Conservation (phyloP, 345 rosid species). For the Populus pruinosa region DNA sequence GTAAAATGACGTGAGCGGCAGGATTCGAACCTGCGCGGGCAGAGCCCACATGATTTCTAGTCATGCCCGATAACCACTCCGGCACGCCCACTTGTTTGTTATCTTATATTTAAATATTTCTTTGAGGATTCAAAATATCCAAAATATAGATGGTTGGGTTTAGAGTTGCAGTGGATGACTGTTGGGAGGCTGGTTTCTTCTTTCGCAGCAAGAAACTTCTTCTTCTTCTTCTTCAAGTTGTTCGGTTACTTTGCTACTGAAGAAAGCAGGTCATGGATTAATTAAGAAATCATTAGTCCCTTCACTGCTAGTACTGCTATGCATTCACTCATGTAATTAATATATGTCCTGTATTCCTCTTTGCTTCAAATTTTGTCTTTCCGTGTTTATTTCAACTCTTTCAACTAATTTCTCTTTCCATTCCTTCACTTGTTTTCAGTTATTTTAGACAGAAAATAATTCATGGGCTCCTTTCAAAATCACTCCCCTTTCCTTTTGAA, state of each 20-base stretch:
- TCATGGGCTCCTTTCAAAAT: background rate
- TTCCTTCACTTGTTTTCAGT: background rate
- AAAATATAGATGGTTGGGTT: background rate
- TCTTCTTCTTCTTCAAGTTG: background rate
- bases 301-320: background rate
- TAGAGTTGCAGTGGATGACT: background rate
- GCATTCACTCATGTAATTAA: background rate
- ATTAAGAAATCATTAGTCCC: background rate
- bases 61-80: conserved; percentile 98
- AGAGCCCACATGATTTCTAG: conserved; percentile 96
- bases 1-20: conserved; percentile 43
- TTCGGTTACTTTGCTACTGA: background rate
- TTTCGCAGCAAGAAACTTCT: background rate
- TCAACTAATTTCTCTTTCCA: background rate
- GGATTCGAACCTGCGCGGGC: conserved; percentile 92
- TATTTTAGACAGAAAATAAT: background rate
- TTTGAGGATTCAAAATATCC: no score
- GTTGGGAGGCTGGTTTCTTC: background rate
- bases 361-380: background rate
- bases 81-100: conserved; percentile 54
- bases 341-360: background rate
- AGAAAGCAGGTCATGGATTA: background rate
- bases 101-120: fast-evolving
- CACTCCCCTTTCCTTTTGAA: background rate
- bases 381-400: background rate